Conservation (phyloP, 208 protist genomes). For the Trypanosoma brucei region DNA sequence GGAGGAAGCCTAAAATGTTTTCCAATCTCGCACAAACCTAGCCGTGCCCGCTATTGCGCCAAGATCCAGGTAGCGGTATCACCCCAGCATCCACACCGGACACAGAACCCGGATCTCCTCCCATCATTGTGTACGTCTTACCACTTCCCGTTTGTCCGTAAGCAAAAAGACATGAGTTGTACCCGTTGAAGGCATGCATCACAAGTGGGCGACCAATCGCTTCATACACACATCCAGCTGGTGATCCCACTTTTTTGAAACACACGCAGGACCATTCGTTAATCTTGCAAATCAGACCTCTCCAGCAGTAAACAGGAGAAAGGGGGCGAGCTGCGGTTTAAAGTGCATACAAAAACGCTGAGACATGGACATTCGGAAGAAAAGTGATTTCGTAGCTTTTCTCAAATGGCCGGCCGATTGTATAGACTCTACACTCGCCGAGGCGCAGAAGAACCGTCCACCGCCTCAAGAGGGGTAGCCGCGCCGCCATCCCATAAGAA, state of each 20-base stretch:
- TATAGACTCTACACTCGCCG: too few species aligned
- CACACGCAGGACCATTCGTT: not conserved
- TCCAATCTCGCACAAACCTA: too few species aligned
- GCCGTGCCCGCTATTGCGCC: too few species aligned
- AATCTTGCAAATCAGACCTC: too few species aligned
- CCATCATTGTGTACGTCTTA: slow-evolving; percentile 60
- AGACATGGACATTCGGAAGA: too few species aligned
- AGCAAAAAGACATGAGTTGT: slow-evolving; percentile 64
- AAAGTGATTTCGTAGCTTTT: too few species aligned
- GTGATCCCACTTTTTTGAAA: not conserved
- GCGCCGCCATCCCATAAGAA: not conserved
- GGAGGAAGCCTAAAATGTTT: too few species aligned
- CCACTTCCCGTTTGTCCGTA: slow-evolving; percentile 58
- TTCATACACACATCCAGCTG: slow-evolving; percentile 29
- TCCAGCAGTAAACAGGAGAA: too few species aligned
- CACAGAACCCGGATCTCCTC: slow-evolving; percentile 21
- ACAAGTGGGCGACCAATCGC: slow-evolving; percentile 44
- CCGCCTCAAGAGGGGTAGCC: not conserved
- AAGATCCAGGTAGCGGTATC: slow-evolving; percentile 20
- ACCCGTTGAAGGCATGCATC: slow-evolving; percentile 44
- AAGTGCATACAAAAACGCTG: too few species aligned
- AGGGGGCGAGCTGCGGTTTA: too few species aligned
- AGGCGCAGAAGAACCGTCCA: not conserved
- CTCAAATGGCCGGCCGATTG: too few species aligned
- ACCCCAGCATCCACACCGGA: slow-evolving; percentile 28